Evolutionary conservation across 2,329 filamentous ascomycete species (phyloP).

Genomic region (Aspergillus costaricaensis): DNA sequence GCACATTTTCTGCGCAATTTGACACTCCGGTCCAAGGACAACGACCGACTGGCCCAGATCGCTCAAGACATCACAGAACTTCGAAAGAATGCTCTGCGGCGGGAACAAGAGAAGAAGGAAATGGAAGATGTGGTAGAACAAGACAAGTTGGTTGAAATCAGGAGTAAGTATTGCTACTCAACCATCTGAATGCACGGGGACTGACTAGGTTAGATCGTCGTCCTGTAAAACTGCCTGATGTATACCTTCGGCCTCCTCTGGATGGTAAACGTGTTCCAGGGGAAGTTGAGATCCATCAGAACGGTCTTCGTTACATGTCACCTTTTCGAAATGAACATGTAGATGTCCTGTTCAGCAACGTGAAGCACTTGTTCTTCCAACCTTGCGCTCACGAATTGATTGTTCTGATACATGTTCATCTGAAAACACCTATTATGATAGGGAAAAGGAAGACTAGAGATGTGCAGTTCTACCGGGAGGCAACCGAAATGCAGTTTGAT

Average conservation of each 20-base stretch:
- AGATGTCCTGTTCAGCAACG: slow-evolving; percentile 95
- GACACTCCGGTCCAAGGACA: slow-evolving; percentile 90
- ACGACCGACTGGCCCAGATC: slow-evolving; percentile 85
- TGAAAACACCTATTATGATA: slow-evolving; percentile 97
- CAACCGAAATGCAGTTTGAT: slow-evolving; percentile 97
- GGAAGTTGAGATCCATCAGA: slow-evolving; percentile 96
- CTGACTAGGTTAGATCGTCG: slow-evolving; percentile 72
- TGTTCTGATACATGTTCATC: slow-evolving; percentile 95
- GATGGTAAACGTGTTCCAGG: slow-evolving; percentile 96
- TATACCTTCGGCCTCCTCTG: slow-evolving; percentile 92
- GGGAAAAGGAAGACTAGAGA: slow-evolving; percentile 99
- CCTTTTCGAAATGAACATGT: slow-evolving; percentile 79
- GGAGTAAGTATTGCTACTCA: slow-evolving; percentile 63
- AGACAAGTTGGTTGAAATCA: slow-evolving; percentile 92
- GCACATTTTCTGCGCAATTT: slow-evolving; percentile 95
- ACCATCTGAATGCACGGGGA: not conserved
- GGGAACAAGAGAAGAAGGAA: slow-evolving; percentile 98
- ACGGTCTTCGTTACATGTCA: slow-evolving; percentile 93
- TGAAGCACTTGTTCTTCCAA: slow-evolving; percentile 98
- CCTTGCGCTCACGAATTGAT: slow-evolving; percentile 95
- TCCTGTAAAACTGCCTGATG: slow-evolving; percentile 85
- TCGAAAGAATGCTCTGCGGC: slow-evolving; percentile 87
- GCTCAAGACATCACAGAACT: slow-evolving; percentile 92
- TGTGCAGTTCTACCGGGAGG: slow-evolving; percentile 96
- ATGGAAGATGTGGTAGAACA: slow-evolving; percentile 99